Base-by-base conservation (phyloP, 352 stramenopile species). In the Globisporangium nagaii region DNA sequence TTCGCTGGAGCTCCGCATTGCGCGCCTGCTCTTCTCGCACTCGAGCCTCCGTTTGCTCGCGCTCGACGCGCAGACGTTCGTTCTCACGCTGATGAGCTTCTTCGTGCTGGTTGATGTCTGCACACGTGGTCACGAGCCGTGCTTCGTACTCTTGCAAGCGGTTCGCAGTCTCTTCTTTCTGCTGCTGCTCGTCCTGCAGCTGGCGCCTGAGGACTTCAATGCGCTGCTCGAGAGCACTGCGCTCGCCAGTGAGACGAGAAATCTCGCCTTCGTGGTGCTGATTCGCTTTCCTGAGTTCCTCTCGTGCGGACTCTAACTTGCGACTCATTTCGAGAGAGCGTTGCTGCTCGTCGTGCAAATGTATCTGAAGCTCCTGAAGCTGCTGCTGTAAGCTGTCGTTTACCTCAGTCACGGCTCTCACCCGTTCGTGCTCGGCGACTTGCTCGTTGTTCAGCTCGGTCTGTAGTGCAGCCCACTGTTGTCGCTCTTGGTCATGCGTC, bases 121-220 rank as follows among this genome's bases (percentile, higher is more conserved):
- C 57, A 13, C 80, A 89, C 22, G 81, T 90, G 31, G 65, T 88
- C 2, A 68, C 78, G 37, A 94, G 85, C 0, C 73, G 68, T 17
- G 62, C 56, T 44, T 92, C 84, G 41, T 94, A 91, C 39, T 92
- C 79, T 45, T 89, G 73, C 6, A 91, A 60, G 2, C 75, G 71
- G 30, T 68, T 77, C 0, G 80, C 81, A 4, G 76, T 87, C 11
- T 94, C 81, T 46, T 87, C 73, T 3, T 76, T 68, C 45, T 88
- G 70, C 1, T 34, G 59, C 43, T 87, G 71, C 43, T 86, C 74
- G 3, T 74, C 59, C 37, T 65, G 47, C 4, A 88, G 66, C n/a
- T 69, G 56, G 6, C 34, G 30, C 27, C 67, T 62, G 22, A 85
- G 49, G 5, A 60, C 58, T 11, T 51, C 20, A 12, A 90, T 47